A percentile compares a stretch with the other conserved stretches of the same genome.
Conservation (phyloP, 1,284 basidiomycete species). For the Boletus smithii region DNA sequence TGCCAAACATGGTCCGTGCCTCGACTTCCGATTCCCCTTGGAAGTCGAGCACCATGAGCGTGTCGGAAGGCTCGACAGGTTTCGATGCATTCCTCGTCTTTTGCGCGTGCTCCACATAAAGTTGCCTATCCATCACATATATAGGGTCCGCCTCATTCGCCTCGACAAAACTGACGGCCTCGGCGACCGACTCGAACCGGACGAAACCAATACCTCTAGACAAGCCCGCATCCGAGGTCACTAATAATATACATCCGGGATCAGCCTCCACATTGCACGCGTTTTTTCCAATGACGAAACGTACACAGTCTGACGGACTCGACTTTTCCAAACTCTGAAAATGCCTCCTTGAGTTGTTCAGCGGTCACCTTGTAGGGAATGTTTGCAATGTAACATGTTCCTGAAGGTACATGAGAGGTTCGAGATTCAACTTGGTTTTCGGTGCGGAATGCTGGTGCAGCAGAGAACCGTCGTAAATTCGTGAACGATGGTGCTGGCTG, state of each 20-base stretch:
- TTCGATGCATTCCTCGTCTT: background rate
- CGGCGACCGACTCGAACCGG: constrained; percentile 36
- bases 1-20: constrained; percentile 20
- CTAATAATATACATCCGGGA: constrained; percentile 15
- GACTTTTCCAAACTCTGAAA: constrained; percentile 39
- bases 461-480: constrained; percentile 21
- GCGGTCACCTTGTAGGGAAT: constrained; percentile 42
- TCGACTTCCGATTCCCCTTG: constrained; percentile 23
- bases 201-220: constrained; percentile 45
- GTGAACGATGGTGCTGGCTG: background rate
- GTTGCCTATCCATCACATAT: constrained; percentile 42
- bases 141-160: constrained; percentile 40
- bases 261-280: constrained; percentile 4
- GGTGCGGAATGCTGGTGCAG: constrained; percentile 7
- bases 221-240: constrained; percentile 33
- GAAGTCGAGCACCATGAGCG: constrained; percentile 41
- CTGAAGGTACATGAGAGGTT: constrained; percentile 16
- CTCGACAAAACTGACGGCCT: constrained; percentile 38
- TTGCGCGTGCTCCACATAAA: constrained; percentile 39
- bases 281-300: constrained; percentile 1
- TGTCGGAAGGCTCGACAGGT: constrained; percentile 32
- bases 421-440: background rate
- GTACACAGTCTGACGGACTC: constrained; percentile 36
- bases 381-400: constrained; percentile 46
- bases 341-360: constrained; percentile 36